Conservation (phyloP, 305 asterid genomes). For the Andrographis paniculata region DNA sequence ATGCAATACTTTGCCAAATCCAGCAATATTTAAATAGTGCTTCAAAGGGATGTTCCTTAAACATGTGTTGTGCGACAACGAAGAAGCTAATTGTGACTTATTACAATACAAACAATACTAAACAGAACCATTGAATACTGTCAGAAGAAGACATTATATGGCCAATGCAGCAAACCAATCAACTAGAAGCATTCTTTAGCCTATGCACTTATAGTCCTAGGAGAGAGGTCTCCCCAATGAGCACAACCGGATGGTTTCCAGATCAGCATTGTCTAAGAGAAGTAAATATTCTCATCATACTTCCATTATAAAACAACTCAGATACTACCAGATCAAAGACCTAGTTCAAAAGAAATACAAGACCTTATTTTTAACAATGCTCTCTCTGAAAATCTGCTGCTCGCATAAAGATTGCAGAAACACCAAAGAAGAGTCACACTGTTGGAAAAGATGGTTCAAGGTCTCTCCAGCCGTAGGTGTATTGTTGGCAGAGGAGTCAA, state of each 20-base stretch:
- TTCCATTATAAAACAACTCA: slow-evolving; percentile 15
- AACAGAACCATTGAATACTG: neutral
- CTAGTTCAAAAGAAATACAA: slow-evolving; percentile 3
- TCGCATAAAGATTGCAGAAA: slow-evolving; percentile 84
- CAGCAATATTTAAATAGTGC: neutral
- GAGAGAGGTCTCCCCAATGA: neutral
- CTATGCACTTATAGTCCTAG: slow-evolving; percentile 11
- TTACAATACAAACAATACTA: neutral
- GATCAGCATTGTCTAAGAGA: slow-evolving; percentile 8
- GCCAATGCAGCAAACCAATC: neutral
- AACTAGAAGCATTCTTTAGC: neutral
- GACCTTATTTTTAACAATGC: slow-evolving; percentile 88
- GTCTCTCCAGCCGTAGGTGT: slow-evolving; percentile 54
- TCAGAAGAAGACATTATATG: neutral
- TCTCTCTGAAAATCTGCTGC: slow-evolving; percentile 78
- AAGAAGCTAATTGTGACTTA: slow-evolving; percentile 3
- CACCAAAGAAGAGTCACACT: slow-evolving; percentile 90
- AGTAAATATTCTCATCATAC: slow-evolving; percentile 14
- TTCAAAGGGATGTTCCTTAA: no score
- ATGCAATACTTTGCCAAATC: no score
- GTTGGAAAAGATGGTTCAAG: slow-evolving; percentile 87
- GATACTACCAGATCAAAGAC: slow-evolving; percentile 11
- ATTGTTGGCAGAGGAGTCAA: slow-evolving; percentile 34
- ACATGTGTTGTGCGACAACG: neutral
- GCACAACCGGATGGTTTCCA: slow-evolving; percentile 11